Evolutionary conservation across 2,329 filamentous ascomycete species (phyloP), one percentile per base, ranked within the genome.

Genomic region (Huntiella decipiens): DNA sequence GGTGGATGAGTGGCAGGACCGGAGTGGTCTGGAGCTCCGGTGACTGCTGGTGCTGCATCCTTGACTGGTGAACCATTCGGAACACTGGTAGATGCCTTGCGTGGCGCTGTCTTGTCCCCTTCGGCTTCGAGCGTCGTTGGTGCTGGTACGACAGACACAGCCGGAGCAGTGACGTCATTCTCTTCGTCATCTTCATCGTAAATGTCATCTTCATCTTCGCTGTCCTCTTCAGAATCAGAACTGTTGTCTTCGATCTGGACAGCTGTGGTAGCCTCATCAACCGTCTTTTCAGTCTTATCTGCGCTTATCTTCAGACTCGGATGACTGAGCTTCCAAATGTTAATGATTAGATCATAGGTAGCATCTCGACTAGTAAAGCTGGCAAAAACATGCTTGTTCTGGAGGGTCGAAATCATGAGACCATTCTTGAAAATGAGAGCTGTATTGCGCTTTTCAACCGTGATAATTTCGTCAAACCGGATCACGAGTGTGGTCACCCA

Each of bases 401-500:
- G 91, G 10, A 96, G 66, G 0, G 91, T 98, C 43, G 92, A 86
- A 38, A 98, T 93, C 63, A 94, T 91, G 46, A 98, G 82, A 3
- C 88, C 92, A 57, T 98, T 98, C 50, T 92, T 93, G 63, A 98
- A 96, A 1, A 98, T 70, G 50, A 98, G 71, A 1, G 91, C 91
- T 0, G 91, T 98, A 58, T 79, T 95, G 60, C 93, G 82, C 65
- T 96, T 96, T 63, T 98, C 91, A 5, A 98, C 82, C 1, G 88
- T 86, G 15, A 96, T 84, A 48, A 98, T 84, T 61, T 98, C 91
- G 57, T 98, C 91, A 58, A 98, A 98, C 60, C 86, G 92, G 66
- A 98, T 94, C 44, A 98, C 88, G 37, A 98, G 67, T 1, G 91
- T 98, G 0, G 91, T 98, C 16, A 92, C 82, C 91, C 91, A 98